Percentiles rank a stretch among this genome's conserved stretches.
phyloP scores from a whole-genome alignment of 345 rosid genomes.

The Garcia nutans region DNA sequence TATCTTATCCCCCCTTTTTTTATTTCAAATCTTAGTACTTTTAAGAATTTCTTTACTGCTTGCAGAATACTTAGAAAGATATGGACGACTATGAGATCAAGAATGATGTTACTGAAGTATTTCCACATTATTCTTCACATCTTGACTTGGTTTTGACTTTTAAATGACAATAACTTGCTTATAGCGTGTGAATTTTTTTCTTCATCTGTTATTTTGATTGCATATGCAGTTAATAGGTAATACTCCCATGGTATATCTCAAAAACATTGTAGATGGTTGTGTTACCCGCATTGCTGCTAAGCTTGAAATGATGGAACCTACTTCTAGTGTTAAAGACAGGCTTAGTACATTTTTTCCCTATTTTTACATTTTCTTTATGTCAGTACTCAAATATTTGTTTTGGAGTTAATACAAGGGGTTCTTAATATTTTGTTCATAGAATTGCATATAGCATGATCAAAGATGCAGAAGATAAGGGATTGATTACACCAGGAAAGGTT shows the following conservation, averaged over 20 bases:
- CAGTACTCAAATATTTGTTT: background rate
- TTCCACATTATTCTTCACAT: background rate
- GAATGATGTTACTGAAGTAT: slow-evolving; percentile 14
- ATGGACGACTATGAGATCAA: slow-evolving; percentile 1
- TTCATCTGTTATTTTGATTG: background rate
- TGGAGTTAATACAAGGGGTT: background rate
- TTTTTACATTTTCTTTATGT: background rate
- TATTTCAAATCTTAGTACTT: background rate
- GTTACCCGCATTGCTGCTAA: slow-evolving; percentile 83
- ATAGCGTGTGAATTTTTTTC: background rate
- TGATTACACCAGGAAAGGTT: slow-evolving; percentile 86
- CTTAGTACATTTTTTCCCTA: slow-evolving; percentile 1
- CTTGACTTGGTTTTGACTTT: background rate
- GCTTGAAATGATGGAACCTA: slow-evolving; percentile 77
- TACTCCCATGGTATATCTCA: slow-evolving; percentile 93
- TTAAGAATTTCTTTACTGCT: background rate
- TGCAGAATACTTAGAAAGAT: background rate
- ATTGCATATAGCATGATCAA: slow-evolving; percentile 84
- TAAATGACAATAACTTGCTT: background rate
- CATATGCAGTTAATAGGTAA: slow-evolving; percentile 74
- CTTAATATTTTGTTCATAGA: slow-evolving; percentile 37
- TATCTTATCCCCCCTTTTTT: background rate
- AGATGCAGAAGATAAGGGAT: slow-evolving; percentile 84
- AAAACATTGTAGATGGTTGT: slow-evolving; percentile 76
- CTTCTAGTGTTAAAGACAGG: slow-evolving; percentile 73